Evolutionary conservation across 2,329 filamentous ascomycete genomes (phyloP).

Genomic region (Talaromyces verruculosus): DNA sequence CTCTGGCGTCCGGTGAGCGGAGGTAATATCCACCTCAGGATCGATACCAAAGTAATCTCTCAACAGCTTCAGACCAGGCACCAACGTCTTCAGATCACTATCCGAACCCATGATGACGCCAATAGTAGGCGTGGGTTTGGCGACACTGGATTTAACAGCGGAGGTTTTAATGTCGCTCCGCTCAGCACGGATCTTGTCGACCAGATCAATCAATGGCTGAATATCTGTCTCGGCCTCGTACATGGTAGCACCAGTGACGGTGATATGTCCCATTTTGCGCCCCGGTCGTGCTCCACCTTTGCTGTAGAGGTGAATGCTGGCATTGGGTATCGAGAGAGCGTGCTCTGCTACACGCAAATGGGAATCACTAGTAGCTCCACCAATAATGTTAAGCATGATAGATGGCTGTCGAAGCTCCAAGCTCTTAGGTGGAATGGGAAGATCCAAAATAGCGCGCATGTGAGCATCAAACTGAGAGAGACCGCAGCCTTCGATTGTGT

Average conservation of each 20-base stretch:
- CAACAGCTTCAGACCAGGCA: conserved; percentile 47
- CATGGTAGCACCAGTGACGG: conserved; percentile 69
- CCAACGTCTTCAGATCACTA: conserved; percentile 47
- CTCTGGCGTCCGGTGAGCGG: conserved; percentile 66
- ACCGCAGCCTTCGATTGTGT: conserved; percentile 87
- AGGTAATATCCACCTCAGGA: conserved; percentile 49
- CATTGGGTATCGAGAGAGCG: conserved; percentile 59
- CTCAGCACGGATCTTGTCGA: conserved; percentile 73
- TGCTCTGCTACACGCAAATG: conserved; percentile 60
- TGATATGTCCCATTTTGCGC: conserved; percentile 95
- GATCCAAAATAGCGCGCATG: conserved; percentile 75
- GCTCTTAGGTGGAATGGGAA: conserved; percentile 58
- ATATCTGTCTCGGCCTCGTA: conserved; percentile 66
- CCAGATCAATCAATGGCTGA: conserved; percentile 70
- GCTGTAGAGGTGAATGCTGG: conserved; percentile 82
- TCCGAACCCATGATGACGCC: conserved; percentile 53
- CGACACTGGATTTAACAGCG: conserved; percentile 32
- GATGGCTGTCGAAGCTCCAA: conserved; percentile 49
- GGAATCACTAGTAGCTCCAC: conserved; percentile 59
- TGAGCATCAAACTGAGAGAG: conserved; percentile 93
- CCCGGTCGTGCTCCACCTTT: conserved; percentile 80
- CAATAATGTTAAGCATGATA: conserved; percentile 58
- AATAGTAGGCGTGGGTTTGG: conserved; percentile 40
- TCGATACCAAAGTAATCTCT: conserved; percentile 45
- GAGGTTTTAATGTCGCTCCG: conserved; percentile 37